Evolutionary conservation across 495 filamentous ascomycete genomes (phyloP).

Genomic region (Baudoinia panamericana): DNA sequence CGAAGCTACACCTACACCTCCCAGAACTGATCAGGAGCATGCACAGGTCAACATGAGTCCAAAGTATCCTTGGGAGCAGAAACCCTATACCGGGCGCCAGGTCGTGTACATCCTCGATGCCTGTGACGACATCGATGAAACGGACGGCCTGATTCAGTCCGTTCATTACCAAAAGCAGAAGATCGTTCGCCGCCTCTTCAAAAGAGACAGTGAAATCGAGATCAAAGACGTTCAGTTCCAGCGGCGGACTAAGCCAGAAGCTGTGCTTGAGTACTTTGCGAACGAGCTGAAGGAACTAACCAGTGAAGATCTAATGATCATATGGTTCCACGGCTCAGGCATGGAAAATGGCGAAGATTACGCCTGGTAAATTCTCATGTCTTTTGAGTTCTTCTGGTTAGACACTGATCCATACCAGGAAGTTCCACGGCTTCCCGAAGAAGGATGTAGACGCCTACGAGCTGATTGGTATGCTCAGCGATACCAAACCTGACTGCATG

Average conservation of each 20-base stretch:
- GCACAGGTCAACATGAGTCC: too few relatives aligned
- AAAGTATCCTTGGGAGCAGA: too few relatives aligned
- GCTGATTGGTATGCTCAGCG: conserved; percentile 2
- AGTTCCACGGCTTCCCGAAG: conserved; percentile 1
- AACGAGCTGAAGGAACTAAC: not conserved
- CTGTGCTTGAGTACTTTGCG: not conserved
- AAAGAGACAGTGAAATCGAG: not conserved
- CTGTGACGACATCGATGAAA: not conserved
- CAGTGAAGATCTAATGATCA: conserved; percentile 4
- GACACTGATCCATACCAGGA: not conserved
- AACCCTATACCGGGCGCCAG: too few relatives aligned
- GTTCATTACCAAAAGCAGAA: not conserved
- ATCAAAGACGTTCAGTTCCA: conserved; percentile 1
- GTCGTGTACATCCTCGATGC: not conserved
- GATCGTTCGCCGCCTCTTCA: conserved; percentile 1
- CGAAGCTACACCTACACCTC: too few relatives aligned
- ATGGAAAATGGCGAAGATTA: not conserved
- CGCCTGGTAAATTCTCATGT: not conserved
- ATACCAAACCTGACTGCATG: not conserved
- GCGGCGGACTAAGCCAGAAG: not conserved
- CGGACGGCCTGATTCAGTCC: not conserved
- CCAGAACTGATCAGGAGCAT: too few relatives aligned
- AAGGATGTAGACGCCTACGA: conserved; percentile 4
- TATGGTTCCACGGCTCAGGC: conserved; percentile 14
- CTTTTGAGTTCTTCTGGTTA: not conserved